These are phyloP conservation scores for Claviceps sp. DNA, from an alignment of 2,329 filamentous ascomycete species.

Conservation along the genomic window DNA sequence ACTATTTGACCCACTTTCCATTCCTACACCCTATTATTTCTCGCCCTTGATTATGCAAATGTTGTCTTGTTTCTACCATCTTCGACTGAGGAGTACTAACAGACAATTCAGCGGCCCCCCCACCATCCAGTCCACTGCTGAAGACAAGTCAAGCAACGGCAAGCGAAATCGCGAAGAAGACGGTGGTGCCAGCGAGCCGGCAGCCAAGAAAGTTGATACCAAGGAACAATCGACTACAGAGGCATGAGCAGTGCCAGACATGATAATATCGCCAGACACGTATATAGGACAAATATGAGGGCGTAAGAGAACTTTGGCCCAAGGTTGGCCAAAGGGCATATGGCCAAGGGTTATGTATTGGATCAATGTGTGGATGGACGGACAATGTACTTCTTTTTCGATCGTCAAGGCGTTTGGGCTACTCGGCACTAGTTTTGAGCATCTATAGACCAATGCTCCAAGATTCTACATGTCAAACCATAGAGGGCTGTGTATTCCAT, in stretches of 20 bases:
- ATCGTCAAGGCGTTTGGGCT: constrained; percentile 1
- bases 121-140: constrained; percentile 32
- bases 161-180: constrained; percentile 46
- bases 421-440: not conserved
- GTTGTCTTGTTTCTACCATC: not conserved
- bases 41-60: no score
- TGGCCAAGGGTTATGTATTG: not conserved
- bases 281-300: not conserved
- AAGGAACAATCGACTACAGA: constrained; percentile 24
- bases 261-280: not conserved
- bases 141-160: constrained; percentile 24
- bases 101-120: constrained; percentile 14
- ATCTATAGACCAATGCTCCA: not conserved
- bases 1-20: not conserved
- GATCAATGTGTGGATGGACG: not conserved
- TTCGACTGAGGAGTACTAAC: constrained; percentile 7
- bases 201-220: constrained; percentile 49
- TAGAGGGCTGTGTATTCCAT: no score
- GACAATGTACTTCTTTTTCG: not conserved
- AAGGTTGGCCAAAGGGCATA: not conserved
- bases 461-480: not conserved
- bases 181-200: constrained; percentile 26
- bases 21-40: not conserved
- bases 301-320: not conserved
- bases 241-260: not conserved